A percentile compares a stretch with the other conserved stretches of the same genome.
phyloP scores from a whole-genome alignment of 1,139 yeast genomes.

The Yamadazyma dushanensis region DNA sequence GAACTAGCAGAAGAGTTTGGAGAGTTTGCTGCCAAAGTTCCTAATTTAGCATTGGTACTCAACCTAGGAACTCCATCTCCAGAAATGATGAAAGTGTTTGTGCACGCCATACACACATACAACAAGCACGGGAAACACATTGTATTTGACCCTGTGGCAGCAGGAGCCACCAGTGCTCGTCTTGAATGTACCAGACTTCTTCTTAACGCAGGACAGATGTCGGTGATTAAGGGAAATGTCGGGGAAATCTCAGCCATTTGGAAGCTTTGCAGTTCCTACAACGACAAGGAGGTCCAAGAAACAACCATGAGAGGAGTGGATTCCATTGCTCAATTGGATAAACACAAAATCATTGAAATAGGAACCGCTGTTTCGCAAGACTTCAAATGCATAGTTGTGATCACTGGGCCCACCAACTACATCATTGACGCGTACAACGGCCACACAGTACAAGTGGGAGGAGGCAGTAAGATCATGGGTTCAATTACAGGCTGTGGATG shows the following conservation, averaged over 20 bases:
- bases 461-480: conserved; percentile 72
- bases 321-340: conserved; percentile 37
- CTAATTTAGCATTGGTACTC: conserved; percentile 57
- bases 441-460: conserved; percentile 31
- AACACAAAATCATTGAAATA: conserved; percentile 33
- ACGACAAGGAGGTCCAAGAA: conserved; percentile 34
- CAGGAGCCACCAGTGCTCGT: conserved; percentile 75
- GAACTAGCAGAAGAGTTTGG: conserved; percentile 67
- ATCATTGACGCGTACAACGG: conserved; percentile 21
- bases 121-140: conserved; percentile 60
- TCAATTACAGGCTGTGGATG: conserved; percentile 90
- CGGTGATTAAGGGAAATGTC: conserved; percentile 82
- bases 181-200: conserved; percentile 46
- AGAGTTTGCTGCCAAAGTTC: conserved; percentile 58
- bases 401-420: conserved; percentile 50
- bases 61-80: conserved; percentile 76
- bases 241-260: conserved; percentile 68
- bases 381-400: conserved; percentile 64
- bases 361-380: conserved; percentile 56
- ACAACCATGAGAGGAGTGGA: conserved; percentile 77
- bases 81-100: conserved; percentile 42
- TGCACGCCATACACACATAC: conserved; percentile 58
- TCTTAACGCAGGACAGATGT: conserved; percentile 57
- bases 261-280: conserved; percentile 29
- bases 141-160: conserved; percentile 90